A percentile compares a stretch with the other conserved stretches of the same genome.
Evolutionary conservation across 257 asterid genomes (phyloP).

Genomic region (Petunia axillaris): DNA sequence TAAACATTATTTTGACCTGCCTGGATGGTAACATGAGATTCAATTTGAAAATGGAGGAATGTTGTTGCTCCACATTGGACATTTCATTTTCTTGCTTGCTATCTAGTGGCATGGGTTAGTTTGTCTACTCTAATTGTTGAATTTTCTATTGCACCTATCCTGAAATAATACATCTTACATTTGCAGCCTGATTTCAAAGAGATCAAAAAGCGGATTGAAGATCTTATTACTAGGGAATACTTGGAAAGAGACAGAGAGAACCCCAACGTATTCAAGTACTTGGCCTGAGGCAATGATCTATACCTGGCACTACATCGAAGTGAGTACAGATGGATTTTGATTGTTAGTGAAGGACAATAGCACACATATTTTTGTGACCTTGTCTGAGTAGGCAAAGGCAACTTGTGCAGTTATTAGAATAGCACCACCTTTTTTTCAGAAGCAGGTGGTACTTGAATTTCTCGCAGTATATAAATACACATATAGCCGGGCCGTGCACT

Average conservation of each 20-base stretch:
- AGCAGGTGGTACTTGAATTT: slow-evolving; percentile 9
- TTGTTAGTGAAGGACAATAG: slow-evolving; percentile 22
- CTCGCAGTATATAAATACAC: not conserved
- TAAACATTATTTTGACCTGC: not conserved
- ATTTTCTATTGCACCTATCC: not conserved
- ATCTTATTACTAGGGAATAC: slow-evolving; percentile 51
- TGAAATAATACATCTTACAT: not conserved
- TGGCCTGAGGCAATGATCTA: slow-evolving; percentile 40
- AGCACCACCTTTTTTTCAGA: slow-evolving; percentile 17
- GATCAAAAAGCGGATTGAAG: slow-evolving; percentile 63
- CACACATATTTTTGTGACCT: slow-evolving; percentile 3
- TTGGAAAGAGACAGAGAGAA: slow-evolving; percentile 55
- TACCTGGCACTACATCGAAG: slow-evolving; percentile 12
- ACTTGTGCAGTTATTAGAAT: slow-evolving; percentile 22
- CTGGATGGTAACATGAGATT: not conserved
- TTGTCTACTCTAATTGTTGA: slow-evolving; percentile 7
- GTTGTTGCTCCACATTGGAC: not conserved
- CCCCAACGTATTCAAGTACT: slow-evolving; percentile 49
- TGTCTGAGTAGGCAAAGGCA: slow-evolving; percentile 28
- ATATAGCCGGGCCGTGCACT: not conserved
- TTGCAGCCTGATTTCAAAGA: slow-evolving; percentile 57
- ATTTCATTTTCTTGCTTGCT: not conserved
- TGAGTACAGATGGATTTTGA: slow-evolving; percentile 9
- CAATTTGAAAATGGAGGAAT: slow-evolving; percentile 8
- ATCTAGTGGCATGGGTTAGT: not conserved